Conservation (phyloP, 169 alveolate species). For the Perkinsus olseni region DNA sequence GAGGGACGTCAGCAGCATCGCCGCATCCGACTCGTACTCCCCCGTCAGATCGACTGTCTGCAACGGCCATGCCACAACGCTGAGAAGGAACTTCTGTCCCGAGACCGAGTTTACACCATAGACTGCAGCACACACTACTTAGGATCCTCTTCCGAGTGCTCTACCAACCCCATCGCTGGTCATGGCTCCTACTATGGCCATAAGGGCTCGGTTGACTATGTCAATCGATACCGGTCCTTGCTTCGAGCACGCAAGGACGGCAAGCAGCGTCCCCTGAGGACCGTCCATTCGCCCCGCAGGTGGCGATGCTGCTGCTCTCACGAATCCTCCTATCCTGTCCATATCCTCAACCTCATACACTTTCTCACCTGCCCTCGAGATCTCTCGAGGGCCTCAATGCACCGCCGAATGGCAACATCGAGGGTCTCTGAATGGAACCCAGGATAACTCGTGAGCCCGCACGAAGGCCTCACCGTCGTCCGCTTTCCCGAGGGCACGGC, state of each 20-base stretch:
- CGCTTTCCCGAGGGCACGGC: neutral
- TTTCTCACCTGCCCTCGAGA: neutral
- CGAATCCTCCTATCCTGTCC: neutral
- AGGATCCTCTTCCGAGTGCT: neutral
- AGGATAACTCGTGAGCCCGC: neutral
- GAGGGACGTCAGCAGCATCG: neutral
- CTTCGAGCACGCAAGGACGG: neutral
- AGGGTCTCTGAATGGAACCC: neutral
- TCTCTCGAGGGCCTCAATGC: neutral
- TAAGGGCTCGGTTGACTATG: neutral
- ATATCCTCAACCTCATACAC: neutral
- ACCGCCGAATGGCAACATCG: neutral
- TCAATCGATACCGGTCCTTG: neutral
- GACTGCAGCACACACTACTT: no score
- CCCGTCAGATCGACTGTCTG: neutral
- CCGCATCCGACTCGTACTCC: neutral
- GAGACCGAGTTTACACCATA: neutral
- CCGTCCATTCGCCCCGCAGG: neutral
- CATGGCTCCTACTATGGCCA: neutral
- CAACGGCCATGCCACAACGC: neutral
- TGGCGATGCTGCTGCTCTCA: neutral
- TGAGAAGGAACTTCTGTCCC: neutral
- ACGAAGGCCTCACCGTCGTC: neutral
- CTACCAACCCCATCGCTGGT: neutral
- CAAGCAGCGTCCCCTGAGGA: neutral